Base-by-base conservation (phyloP, 2,329 filamentous ascomycete species). In the Exophiala spinifera region DNA sequence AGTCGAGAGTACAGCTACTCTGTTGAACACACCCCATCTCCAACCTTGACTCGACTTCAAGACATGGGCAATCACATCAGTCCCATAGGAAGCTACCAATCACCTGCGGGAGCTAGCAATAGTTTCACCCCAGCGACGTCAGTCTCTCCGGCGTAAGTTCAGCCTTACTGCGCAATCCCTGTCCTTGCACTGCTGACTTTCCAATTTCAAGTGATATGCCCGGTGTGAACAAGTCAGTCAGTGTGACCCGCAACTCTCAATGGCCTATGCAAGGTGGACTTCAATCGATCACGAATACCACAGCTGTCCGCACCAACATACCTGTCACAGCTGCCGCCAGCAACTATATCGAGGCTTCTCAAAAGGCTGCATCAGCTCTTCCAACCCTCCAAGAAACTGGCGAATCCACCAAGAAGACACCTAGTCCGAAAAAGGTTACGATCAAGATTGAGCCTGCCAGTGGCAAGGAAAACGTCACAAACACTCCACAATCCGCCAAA, bases 1-100 rank as follows among this genome's bases (percentile, higher is more conserved):
- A 94, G 92, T 55, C 94, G 94, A 54, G 94, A 97, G 76, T 97
- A 97, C 74, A 91, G 91, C 65, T 76, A 73, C 54, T 76, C 74
- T 1, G 74, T 77, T 44, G 74, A 76, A 55, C 70, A 76, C 33
- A 73, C 75, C 55, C 74, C 74, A 3, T 76, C 74, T 23, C 73
- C 74, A 28, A 70, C 68, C 5, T 52, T 74, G 53, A 68, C 70
- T 40, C 73, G 72, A 56, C 63, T 74, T 43, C 71, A 71, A 53
- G 72, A 72, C 59, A 64, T 67, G 20, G 64, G 62, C 45, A 68
- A 69, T 42, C 72, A 74, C 53, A 61, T 74, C 54, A 75, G 72
- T 42, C 74, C 74, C 25, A 67, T 73, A 59, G 65, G 67, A 42
- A 76, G 71, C 62, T 74, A 70, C 61, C 66, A 70, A 40, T 76